A percentile compares a stretch with the other conserved stretches of the same genome.
phyloP scores from a whole-genome alignment of 139 green algal genomes.

The Chlamydomonas schloesseri region DNA sequence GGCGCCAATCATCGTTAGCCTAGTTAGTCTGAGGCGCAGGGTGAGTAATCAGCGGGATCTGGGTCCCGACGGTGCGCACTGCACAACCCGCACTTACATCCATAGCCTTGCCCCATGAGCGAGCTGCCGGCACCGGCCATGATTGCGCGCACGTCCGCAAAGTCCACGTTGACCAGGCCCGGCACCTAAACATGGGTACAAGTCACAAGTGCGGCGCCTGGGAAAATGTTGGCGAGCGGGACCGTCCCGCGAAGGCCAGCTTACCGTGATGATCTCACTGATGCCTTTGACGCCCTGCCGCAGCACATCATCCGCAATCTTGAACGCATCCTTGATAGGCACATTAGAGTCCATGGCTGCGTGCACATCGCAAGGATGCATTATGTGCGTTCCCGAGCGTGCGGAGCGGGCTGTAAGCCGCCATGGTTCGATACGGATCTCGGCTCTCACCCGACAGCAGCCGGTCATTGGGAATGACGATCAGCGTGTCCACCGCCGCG shows the following conservation, averaged over 20 bases:
- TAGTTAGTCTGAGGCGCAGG: too few species aligned
- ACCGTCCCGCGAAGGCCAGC: too few species aligned
- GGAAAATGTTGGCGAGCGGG: too few species aligned
- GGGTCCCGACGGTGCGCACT: too few species aligned
- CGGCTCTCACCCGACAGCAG: constrained; percentile 76
- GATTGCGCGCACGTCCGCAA: constrained; percentile 94
- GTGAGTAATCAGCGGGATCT: too few species aligned
- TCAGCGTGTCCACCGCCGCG: constrained; percentile 95
- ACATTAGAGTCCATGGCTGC: constrained; percentile 64
- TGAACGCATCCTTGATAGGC: constrained; percentile 92
- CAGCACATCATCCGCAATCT: constrained; percentile 92
- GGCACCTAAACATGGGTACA: constrained; percentile 64
- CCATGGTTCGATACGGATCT: too few species aligned
- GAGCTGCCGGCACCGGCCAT: constrained; percentile 89
- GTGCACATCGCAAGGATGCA: too few species aligned
- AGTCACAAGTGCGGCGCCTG: too few species aligned
- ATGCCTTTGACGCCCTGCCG: constrained; percentile 93
- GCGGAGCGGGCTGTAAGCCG: too few species aligned
- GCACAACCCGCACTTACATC: constrained; percentile 17
- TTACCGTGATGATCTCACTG: constrained; percentile 96
- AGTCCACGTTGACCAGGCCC: constrained; percentile 98
- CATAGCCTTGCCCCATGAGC: constrained; percentile 90
- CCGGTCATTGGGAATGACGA: constrained; percentile 98
- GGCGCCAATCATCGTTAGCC: too few species aligned
- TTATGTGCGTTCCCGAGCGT: too few species aligned